A percentile compares a stretch with the other conserved stretches of the same genome.
Evolutionary conservation across 352 stramenopile species (phyloP).

Genomic region (Phytophthora boehmeriae): DNA sequence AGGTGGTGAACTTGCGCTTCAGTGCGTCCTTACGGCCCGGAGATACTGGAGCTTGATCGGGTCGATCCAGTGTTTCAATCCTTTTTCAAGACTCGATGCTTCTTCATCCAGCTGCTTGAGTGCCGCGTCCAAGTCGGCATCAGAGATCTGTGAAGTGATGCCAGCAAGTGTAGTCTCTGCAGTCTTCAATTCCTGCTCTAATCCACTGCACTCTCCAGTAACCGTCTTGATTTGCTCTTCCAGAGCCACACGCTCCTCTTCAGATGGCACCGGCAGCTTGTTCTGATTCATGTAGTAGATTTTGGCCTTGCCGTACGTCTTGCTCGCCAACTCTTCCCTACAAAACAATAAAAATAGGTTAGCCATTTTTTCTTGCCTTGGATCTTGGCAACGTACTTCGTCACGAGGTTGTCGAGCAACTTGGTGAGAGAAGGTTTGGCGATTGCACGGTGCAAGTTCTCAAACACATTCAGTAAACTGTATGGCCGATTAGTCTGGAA

Average conservation of each 20-base stretch:
- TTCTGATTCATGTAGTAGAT: conserved; percentile 89
- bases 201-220: conserved; percentile 45
- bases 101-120: conserved; percentile 58
- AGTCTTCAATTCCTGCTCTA: conserved; percentile 69
- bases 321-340: conserved; percentile 66
- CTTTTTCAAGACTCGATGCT: conserved; percentile 46
- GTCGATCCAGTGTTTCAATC: conserved; percentile 50
- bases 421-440: conserved; percentile 78
- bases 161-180: conserved; percentile 45
- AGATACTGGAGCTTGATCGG: conserved; percentile 46
- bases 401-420: conserved; percentile 70
- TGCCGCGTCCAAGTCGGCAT: conserved; percentile 57
- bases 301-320: conserved; percentile 82
- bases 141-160: conserved; percentile 70
- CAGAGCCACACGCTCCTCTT: conserved; percentile 41
- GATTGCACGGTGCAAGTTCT: conserved; percentile 81
- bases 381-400: conserved; percentile 44
- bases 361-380: neutral
- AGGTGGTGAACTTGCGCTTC: conserved; percentile 70
- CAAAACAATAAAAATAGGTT: conserved; percentile 1
- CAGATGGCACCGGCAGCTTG: conserved; percentile 61
- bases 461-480: conserved; percentile 86
- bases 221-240: conserved; percentile 62
- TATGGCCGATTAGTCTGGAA: conserved; percentile 79
- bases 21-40: conserved; percentile 66